phyloP scores from a whole-genome alignment of 208 protist genomes.

The Crithidia mellificae region DNA sequence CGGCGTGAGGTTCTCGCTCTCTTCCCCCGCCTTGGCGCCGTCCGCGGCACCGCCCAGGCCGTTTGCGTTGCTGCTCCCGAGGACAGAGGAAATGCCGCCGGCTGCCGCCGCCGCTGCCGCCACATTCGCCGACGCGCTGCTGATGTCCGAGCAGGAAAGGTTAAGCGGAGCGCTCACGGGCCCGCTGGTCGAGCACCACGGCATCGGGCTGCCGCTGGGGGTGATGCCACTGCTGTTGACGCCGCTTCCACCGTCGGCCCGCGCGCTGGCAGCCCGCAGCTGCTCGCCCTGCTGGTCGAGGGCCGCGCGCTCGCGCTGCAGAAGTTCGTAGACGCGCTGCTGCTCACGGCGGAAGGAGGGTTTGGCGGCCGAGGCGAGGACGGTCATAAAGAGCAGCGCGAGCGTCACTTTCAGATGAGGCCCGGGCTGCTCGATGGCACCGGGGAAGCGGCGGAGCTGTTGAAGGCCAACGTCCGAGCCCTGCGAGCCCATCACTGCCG shows the following conservation, averaged over 20 bases:
- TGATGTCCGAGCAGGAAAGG: conserved; percentile 1
- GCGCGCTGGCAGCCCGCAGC: too few relatives aligned
- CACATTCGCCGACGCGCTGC: not conserved
- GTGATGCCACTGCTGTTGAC: not conserved
- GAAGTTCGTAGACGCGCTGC: conserved; percentile 15
- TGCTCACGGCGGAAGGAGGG: conserved; percentile 24
- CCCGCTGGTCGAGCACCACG: not conserved
- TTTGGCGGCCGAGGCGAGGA: conserved; percentile 18
- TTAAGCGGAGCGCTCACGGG: not conserved
- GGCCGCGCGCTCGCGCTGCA: conserved; percentile 10
- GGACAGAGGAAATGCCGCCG: not conserved
- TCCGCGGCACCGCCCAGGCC: not conserved
- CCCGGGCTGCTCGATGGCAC: conserved; percentile 1
- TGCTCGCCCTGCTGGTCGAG: conserved; percentile 22
- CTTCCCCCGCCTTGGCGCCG: not conserved
- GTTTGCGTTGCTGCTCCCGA: not conserved
- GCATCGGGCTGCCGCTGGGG: not conserved
- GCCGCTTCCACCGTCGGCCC: too few relatives aligned
- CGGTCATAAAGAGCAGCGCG: conserved; percentile 28
- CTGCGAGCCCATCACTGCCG: conserved; percentile 30
- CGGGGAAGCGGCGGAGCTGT: conserved; percentile 13
- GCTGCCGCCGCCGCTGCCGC: not conserved
- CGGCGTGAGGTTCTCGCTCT: conserved; percentile 10
- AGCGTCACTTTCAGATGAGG: conserved; percentile 20
- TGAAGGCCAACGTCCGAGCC: conserved; percentile 27